Percentiles rank a stretch among this genome's conserved stretches.
These are phyloP conservation scores for Penicillium sp. DNA, from an alignment of 2,329 filamentous ascomycete genomes.

Conservation along the genomic window DNA sequence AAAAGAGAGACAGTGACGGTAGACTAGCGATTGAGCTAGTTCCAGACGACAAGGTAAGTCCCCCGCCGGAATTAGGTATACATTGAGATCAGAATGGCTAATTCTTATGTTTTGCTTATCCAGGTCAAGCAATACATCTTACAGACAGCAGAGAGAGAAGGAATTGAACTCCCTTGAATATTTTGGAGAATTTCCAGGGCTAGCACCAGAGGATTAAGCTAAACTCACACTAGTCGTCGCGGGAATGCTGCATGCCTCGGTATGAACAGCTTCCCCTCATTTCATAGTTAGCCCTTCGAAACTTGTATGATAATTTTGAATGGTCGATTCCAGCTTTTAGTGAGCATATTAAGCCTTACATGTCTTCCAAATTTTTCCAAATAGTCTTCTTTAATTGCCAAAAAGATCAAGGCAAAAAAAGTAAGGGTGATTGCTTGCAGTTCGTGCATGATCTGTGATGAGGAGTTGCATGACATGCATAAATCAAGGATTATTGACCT, in stretches of 20 bases:
- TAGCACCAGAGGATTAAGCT: conserved; percentile 3
- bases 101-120: not conserved
- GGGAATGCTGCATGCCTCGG: not conserved
- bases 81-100: not conserved
- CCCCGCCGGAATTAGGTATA: not conserved
- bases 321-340: not conserved
- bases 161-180: conserved; percentile 61
- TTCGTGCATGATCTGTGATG: not conserved
- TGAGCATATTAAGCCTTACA: not conserved
- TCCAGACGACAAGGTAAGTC: conserved; percentile 75
- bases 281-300: not conserved
- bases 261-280: conserved; percentile 16
- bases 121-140: conserved; percentile 75
- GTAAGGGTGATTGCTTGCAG: too few species aligned
- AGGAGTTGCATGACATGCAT: not conserved
- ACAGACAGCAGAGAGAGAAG: conserved; percentile 77
- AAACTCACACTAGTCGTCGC: not conserved
- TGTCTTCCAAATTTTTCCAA: not conserved
- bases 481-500: not conserved
- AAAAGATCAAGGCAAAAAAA: not conserved
- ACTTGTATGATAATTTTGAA: not conserved
- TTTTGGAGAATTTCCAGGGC: not conserved
- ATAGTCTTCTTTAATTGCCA: not conserved
- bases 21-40: conserved; percentile 74
- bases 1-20: conserved; percentile 72